Evolutionary conservation across 176 grass and related monocot genomes (phyloP).

Genomic region (Zoysia pacifica): DNA sequence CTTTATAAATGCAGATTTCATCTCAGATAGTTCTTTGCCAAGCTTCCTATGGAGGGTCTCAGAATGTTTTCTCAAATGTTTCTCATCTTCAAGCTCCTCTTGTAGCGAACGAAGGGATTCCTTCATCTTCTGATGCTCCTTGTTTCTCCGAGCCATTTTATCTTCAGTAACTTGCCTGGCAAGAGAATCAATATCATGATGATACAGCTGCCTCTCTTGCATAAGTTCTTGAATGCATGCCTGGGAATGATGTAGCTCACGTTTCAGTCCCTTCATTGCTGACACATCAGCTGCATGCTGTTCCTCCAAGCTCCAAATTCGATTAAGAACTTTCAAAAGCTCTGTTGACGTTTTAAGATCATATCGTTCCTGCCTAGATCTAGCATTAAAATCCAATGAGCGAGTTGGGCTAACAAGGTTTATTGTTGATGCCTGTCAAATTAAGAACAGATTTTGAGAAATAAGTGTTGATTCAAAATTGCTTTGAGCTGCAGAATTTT

Average conservation of each 20-base stretch:
- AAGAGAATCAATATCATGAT: slow-evolving; percentile 70
- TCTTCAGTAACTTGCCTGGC: slow-evolving; percentile 64
- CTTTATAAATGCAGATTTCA: slow-evolving; percentile 71
- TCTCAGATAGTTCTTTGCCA: slow-evolving; percentile 73
- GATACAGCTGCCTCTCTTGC: slow-evolving; percentile 59
- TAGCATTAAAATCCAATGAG: slow-evolving; percentile 68
- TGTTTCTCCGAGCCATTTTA: slow-evolving; percentile 71
- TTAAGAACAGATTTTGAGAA: slow-evolving; percentile 12
- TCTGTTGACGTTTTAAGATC: slow-evolving; percentile 90
- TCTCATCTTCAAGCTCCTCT: slow-evolving; percentile 89
- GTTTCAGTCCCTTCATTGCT: slow-evolving; percentile 72
- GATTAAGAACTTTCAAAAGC: slow-evolving; percentile 93
- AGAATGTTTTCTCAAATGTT: slow-evolving; percentile 68
- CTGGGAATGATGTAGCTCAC: slow-evolving; percentile 74
- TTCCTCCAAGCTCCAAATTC: slow-evolving; percentile 97
- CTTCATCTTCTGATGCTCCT: slow-evolving; percentile 81
- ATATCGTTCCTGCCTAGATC: slow-evolving; percentile 56
- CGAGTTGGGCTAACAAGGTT: slow-evolving; percentile 63
- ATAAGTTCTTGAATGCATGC: slow-evolving; percentile 66
- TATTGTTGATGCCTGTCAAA: slow-evolving; percentile 67
- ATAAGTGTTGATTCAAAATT: slow-evolving; percentile 13
- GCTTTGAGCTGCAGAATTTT: slow-evolving; percentile 10
- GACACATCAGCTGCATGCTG: slow-evolving; percentile 76
- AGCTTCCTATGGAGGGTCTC: slow-evolving; percentile 81
- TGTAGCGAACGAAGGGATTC: slow-evolving; percentile 59